phyloP scores from a whole-genome alignment of 169 alveolate genomes.

The Plasmodium falciparum region DNA sequence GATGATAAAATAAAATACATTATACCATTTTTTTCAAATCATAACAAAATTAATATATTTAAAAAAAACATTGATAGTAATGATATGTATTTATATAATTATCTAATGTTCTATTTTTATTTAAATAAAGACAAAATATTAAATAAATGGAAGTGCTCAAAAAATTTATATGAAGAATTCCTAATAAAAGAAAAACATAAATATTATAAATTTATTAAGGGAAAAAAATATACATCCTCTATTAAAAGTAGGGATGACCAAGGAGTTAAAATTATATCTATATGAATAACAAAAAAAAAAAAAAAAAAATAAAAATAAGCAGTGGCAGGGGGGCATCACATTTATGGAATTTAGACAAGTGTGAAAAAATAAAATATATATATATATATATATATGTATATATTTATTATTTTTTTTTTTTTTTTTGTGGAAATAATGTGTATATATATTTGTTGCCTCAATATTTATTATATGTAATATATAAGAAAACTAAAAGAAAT shows the following conservation, averaged over 20 bases:
- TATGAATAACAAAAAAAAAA: background rate
- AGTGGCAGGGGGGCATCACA: no score
- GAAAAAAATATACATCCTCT: background rate
- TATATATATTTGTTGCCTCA: no score
- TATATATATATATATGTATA: no score
- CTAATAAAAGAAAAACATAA: slow-evolving; percentile 55
- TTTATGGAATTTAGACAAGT: no score
- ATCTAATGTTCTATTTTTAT: slow-evolving; percentile 30
- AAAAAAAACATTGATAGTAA: slow-evolving; percentile 26
- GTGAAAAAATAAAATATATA: no score
- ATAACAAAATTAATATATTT: slow-evolving; percentile 29
- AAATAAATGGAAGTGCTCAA: slow-evolving; percentile 30
- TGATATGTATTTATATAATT: slow-evolving; percentile 28
- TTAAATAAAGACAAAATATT: slow-evolving; percentile 15
- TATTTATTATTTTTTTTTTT: no score
- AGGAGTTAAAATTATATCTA: slow-evolving; percentile 26
- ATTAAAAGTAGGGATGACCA: background rate
- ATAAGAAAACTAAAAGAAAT: no score
- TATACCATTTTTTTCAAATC: slow-evolving; percentile 12
- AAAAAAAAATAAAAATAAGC: no score
- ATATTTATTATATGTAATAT: no score
- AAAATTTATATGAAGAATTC: slow-evolving; percentile 41
- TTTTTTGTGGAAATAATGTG: no score
- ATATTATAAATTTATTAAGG: slow-evolving; percentile 23
- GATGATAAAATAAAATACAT: slow-evolving; percentile 49